Evolutionary conservation across 495 filamentous ascomycete species (phyloP), one percentile per base, ranked within the genome.

Genomic region (Melanomma pulvis-pyrius): DNA sequence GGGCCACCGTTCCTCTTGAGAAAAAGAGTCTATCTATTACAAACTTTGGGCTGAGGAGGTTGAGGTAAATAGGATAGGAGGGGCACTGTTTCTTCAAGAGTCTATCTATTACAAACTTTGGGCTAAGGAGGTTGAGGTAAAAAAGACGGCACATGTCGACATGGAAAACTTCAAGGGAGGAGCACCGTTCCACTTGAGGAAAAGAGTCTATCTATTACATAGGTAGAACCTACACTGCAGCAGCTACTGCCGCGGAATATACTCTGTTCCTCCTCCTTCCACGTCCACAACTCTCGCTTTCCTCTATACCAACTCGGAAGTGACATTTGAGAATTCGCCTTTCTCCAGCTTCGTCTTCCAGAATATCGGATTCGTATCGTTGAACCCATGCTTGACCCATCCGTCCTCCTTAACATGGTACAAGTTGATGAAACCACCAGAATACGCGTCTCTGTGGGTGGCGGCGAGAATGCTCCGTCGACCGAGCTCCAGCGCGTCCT

Each of bases 341-440:
- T 93, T 94, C 78, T 96, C 90, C 73, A 98, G 79, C 88, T 98
- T 98, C 46, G 91, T 96, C 85, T 96, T 90, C 94, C 96, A 98
- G 87, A 98, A 98, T 72, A 97, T 92, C 63, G 71, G 75, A 72
- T 72, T 75, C 55, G 74, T 76, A 53, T 78, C 80, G 75, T 81
- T 90, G 82, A 98, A 98, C 51, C 94, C 94, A 74, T 97, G 93
- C 83, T 96, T 96, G 67, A 93, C 92, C 94, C 94, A 98, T 64
- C 94, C 94, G 65, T 90, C 88, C 80, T 98, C 93, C 87, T 97
- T 97, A 73, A 98, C 92, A 74, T 98, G 96, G 77, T 98, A 98
- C 73, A 96, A 72, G 81, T 98, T 98, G 83, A 98, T 97, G 82
- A 87, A 97, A 61, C 94, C 96, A 82, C 94, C 94, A 21, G 94